Base-by-base conservation (phyloP, 306 rosid genomes). In the Gleditsia sinensis region DNA sequence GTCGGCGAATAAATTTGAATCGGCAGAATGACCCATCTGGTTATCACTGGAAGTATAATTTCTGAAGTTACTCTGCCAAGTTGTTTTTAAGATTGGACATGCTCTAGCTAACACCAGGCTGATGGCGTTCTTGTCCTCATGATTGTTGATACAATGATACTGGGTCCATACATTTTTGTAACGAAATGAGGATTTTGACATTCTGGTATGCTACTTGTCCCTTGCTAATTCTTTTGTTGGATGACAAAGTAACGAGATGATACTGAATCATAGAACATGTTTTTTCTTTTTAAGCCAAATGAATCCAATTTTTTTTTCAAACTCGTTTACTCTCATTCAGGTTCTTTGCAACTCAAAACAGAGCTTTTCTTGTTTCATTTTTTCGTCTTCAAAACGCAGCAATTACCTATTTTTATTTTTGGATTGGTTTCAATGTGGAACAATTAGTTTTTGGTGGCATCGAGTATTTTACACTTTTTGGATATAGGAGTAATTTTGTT, bases 1-100 rank as follows among this genome's bases (percentile, higher is more conserved):
- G 85, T 78, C n/a, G 78, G 64, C n/a, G 94, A 89, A 82, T 86
- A 86, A 82, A 71, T 43, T 62, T 76, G 81, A 56, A 60, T 69
- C 69, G 64, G 71, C 54, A 36, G 71, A 67, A 75, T 39, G 51
- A 69, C 33, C 48, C 45, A 24, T 58, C 58, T 53, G 79, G 66
- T 55, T 61, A 54, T 74, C 37, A 34, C 46, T n/a, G 57, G 79
- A 75, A 59, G 62, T 16, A 10, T 49, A 75, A 23, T 75, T 50
- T 28, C 72, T 65, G 72, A 71, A 65, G 72, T 34, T 68, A 71
- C 64, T 71, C 64, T 83, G 9, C 58, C 68, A 64, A 59, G 27
- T 69, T 46, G 30, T 9, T 56, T 74, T 69, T 17, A 51, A 21
- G 54, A 54, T 58, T 49, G 48, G 49, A 46, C 73, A 45, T 51